phyloP scores from a whole-genome alignment of 208 protist genomes.

The Phytomonas francai region DNA sequence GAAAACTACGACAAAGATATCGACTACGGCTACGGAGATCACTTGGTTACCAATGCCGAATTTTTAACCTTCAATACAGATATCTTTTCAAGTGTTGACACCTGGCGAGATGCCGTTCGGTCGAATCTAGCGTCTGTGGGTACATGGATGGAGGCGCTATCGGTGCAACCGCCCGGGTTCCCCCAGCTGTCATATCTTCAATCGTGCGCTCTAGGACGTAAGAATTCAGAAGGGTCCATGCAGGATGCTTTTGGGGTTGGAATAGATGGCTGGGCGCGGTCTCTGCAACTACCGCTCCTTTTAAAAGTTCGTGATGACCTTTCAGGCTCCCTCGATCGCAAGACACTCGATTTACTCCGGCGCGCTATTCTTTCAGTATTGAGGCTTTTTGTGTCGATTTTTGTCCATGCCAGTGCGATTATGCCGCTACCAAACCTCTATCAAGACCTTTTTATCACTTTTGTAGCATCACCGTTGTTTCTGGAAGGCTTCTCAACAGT shows the following conservation, averaged over 20 bases:
- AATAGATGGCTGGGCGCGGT: constrained; percentile 46
- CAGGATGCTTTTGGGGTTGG: background rate
- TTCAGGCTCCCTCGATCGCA: constrained; percentile 19
- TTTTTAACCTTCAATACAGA: constrained; percentile 48
- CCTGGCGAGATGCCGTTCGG: constrained; percentile 54
- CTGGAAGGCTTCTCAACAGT: constrained; percentile 43
- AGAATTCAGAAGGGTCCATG: constrained; percentile 3
- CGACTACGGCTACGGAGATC: background rate
- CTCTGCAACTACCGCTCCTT: constrained; percentile 62
- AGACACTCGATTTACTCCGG: constrained; percentile 34
- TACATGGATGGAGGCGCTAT: constrained; percentile 40
- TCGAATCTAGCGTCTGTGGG: constrained; percentile 30
- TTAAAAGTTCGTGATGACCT: constrained; percentile 23
- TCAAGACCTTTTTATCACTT: constrained; percentile 32
- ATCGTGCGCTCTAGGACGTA: constrained; percentile 11
- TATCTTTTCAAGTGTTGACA: constrained; percentile 30
- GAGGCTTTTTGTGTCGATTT: constrained; percentile 40
- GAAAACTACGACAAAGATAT: background rate
- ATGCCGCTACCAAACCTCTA: constrained; percentile 43
- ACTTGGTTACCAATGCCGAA: constrained; percentile 24
- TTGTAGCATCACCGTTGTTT: constrained; percentile 67
- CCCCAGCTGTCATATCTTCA: constrained; percentile 62
- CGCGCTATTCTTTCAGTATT: constrained; percentile 41
- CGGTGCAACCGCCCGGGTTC: constrained; percentile 51
- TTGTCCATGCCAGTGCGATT: constrained; percentile 33